These are phyloP conservation scores for Diversispora epigaea DNA, from an alignment of 192 early-diverging fungal genomes.

Conservation along the genomic window DNA sequence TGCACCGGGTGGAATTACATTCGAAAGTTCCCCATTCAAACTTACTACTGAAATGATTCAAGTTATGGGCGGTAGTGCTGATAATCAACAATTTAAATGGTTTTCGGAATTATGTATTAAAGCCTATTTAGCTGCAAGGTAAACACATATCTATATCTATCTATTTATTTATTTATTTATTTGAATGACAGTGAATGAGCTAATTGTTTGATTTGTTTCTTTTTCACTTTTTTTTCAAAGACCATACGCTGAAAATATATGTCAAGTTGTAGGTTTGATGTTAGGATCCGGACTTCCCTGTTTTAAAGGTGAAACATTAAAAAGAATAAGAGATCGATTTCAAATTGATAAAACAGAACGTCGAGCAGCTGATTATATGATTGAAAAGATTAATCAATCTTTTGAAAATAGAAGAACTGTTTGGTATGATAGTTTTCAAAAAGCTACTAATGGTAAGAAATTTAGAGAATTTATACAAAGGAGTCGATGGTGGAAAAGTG, in stretches of 20 bases:
- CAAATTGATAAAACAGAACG: constrained; percentile 86
- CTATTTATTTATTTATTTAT: background rate
- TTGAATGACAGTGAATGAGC: constrained; percentile 13
- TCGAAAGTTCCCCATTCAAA: constrained; percentile 98
- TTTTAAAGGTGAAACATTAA: constrained; percentile 95
- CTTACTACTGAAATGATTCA: constrained; percentile 95
- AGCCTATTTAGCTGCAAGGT: constrained; percentile 82
- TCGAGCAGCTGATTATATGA: constrained; percentile 95
- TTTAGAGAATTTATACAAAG: background rate
- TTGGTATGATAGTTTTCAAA: constrained; percentile 80
- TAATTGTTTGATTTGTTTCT: background rate
- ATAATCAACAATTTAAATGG: constrained; percentile 77
- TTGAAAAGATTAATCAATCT: constrained; percentile 80
- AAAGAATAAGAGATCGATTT: constrained; percentile 83
- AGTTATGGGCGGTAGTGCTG: constrained; percentile 89
- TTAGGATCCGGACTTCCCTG: constrained; percentile 94
- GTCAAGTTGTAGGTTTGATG: constrained; percentile 89
- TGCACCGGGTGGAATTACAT: constrained; percentile 94
- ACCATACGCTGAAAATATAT: constrained; percentile 89
- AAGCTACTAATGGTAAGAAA: constrained; percentile 70
- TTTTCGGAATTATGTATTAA: constrained; percentile 91
- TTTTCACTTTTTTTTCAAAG: constrained; percentile 37
- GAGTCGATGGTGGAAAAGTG: background rate
- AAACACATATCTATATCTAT: background rate
- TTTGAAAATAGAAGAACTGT: constrained; percentile 92